Evolutionary conservation across 441 rosid species (phyloP).

Genomic region (Adansonia rubrostipa): DNA sequence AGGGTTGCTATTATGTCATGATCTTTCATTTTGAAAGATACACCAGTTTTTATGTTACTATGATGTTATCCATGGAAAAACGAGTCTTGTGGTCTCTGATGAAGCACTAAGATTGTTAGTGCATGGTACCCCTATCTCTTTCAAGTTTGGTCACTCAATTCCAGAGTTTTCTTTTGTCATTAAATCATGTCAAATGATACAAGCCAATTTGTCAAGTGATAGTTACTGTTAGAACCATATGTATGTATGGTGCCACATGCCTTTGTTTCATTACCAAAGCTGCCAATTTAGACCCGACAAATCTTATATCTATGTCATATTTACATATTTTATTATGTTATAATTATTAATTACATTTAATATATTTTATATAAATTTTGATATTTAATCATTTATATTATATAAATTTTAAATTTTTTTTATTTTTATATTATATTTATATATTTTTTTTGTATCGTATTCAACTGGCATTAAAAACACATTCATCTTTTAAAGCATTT

Average conservation of each 20-base stretch:
- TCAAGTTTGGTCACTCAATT: background rate
- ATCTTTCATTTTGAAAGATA: background rate
- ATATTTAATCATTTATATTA: too few relatives aligned
- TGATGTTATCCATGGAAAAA: background rate
- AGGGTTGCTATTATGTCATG: too few relatives aligned
- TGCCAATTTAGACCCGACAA: background rate
- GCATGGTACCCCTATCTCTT: background rate
- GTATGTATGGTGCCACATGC: background rate
- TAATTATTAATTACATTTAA: too few relatives aligned
- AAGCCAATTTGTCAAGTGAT: background rate
- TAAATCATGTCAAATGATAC: background rate
- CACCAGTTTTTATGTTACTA: background rate
- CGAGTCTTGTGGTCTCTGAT: background rate
- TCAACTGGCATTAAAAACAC: background rate
- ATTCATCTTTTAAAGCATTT: background rate
- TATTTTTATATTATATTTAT: too few relatives aligned
- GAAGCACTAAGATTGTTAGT: background rate
- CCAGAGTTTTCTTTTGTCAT: background rate
- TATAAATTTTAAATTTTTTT: too few relatives aligned
- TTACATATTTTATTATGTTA: too few relatives aligned
- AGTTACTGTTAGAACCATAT: background rate
- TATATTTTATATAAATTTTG: too few relatives aligned
- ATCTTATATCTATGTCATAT: too few relatives aligned
- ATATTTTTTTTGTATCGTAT: too few relatives aligned
- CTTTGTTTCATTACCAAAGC: background rate